Conservation (phyloP, 2,329 filamentous ascomycete species). For the Colletotrichum tabaci region DNA sequence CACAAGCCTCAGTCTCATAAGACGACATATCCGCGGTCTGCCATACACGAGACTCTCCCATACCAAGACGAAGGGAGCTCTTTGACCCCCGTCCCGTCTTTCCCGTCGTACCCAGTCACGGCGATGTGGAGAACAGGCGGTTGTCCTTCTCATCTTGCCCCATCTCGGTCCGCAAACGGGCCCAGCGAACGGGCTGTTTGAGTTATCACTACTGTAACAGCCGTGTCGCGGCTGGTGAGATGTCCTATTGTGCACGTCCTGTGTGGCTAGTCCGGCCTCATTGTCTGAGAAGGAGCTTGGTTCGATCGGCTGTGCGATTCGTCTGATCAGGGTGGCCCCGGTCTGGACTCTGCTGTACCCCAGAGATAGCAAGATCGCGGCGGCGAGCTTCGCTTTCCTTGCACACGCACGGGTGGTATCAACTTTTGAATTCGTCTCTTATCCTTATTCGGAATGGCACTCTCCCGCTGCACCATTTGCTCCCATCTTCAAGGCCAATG, state of each 20-base stretch:
- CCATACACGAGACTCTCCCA: too few species aligned
- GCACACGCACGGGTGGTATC: conserved; percentile 24
- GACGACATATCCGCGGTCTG: conserved; percentile 7
- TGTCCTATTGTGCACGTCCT: conserved; percentile 23
- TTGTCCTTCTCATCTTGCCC: neutral
- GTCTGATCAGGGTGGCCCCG: neutral
- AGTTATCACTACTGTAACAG: conserved; percentile 40
- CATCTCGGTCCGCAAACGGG: neutral
- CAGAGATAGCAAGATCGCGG: neutral
- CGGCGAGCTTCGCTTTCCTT: conserved; percentile 1
- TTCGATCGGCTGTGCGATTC: neutral
- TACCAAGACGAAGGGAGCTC: conserved; percentile 6
- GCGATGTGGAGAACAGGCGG: neutral
- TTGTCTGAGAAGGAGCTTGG: conserved; percentile 7
- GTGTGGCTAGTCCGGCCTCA: neutral
- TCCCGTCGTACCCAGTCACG: neutral
- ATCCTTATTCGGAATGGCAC: conserved; percentile 14
- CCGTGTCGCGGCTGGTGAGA: conserved; percentile 35
- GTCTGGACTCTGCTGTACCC: neutral
- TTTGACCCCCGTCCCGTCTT: conserved; percentile 31
- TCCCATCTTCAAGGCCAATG: conserved; percentile 8
- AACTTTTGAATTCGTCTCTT: conserved; percentile 12
- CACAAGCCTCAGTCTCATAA: conserved; percentile 1
- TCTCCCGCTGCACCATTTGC: conserved; percentile 16
- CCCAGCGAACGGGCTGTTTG: conserved; percentile 15